Evolutionary conservation across 2,329 filamentous ascomycete genomes (phyloP).

Genomic region (Pseudogymnoascus sp.): DNA sequence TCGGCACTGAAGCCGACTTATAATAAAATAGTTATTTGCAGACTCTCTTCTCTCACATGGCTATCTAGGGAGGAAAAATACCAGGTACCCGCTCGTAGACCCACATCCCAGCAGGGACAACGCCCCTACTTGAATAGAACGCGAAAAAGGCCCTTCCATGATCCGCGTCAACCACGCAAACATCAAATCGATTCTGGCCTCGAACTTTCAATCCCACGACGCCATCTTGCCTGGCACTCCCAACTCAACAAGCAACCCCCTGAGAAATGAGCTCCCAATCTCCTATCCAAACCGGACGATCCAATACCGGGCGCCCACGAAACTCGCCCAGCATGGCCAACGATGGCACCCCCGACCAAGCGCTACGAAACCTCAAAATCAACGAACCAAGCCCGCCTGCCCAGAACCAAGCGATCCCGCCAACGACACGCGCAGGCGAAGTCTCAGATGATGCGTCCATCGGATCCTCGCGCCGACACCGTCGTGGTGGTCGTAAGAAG

Average conservation of each 20-base stretch:
- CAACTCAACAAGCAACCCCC: neutral
- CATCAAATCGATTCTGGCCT: neutral
- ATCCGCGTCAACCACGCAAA: neutral
- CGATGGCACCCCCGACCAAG: neutral
- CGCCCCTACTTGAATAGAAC: neutral
- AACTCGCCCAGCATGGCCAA: neutral
- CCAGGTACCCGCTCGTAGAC: neutral
- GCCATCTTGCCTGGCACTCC: neutral
- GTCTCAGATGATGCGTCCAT: neutral
- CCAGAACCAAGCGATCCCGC: neutral
- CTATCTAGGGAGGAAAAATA: neutral
- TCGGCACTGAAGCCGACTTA: neutral
- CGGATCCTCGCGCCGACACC: neutral
- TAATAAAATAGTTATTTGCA: neutral
- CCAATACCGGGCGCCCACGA: constrained; percentile 1
- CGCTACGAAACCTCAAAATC: neutral
- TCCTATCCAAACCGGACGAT: neutral
- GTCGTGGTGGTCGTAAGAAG: neutral
- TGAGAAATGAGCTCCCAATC: neutral
- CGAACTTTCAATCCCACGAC: neutral
- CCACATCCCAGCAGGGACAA: neutral
- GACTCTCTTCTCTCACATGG: neutral
- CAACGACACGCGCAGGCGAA: neutral
- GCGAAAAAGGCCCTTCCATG: neutral
- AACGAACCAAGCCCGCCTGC: neutral